Evolutionary conservation across 2,329 filamentous ascomycete genomes (phyloP), one percentile per base, ranked within the genome.

Genomic region (Botryotinia convoluta): DNA sequence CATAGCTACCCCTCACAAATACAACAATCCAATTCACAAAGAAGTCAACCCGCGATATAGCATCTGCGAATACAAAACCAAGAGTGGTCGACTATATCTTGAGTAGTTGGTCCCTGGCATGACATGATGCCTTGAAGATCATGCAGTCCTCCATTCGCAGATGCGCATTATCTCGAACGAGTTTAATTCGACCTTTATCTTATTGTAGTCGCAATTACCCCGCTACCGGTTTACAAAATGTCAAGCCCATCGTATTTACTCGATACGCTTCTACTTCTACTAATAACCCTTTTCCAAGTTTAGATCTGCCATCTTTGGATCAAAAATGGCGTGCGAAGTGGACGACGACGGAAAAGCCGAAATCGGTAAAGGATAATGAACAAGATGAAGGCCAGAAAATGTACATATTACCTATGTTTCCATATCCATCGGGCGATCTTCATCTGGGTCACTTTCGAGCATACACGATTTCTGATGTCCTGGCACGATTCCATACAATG

Each of bases 331-430:
- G 75, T 32, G 26, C 51, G 14, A 69, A 67, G 72, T 80, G 79
- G 78, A 44, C 67, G 26, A 42, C 63, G 22, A 35, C 39, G 45
- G 64, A 73, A 35, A 54, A 37, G 57, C n/a, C 10, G 39, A 22
- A 32, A 29, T 32, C 20, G 37, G 37, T 16, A 32, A 44, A 57
- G 35, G 45, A 48, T 22, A 16, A 18, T 12, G 39, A 12, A 42
- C 35, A 10, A 32, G 12, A 45, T 35, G 14, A 73, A 48, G 26
- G 14, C 3, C 61, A 82, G 60, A 82, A 83, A 73, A 86, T 86
- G 82, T 97, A 95, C 81, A 89, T 97, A 75, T 85, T 97, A 71
- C 91, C 94, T 76, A 97, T 97, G 94, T 97, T 97, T 80, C 94
- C 94, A 0, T 97, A 97, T 81, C 94, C 94, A 1, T 97, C 94